Evolutionary conservation across 495 filamentous ascomycete genomes (phyloP), one percentile per base, ranked within the genome.

Genomic region (Penicillium cataractarum): DNA sequence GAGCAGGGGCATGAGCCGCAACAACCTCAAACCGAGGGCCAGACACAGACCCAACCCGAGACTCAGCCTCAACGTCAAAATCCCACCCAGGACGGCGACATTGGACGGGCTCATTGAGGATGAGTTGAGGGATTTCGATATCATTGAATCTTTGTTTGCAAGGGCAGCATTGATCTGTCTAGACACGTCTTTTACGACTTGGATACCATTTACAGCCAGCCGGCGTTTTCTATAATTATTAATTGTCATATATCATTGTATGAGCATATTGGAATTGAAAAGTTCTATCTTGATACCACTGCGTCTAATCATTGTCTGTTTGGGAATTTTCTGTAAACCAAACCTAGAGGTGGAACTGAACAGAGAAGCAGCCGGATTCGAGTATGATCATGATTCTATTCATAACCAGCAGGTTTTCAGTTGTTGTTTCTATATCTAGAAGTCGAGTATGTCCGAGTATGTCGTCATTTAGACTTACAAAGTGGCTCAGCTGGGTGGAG

Each of bases 141-240:
- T 19, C 8, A 27, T 33, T 31, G 17, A 27, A 13, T 19, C 12
- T 2, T 44, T 27, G 29, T 10, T 33, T 17, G 6, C 33, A 39
- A 7, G 55, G 37, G 15, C 51, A 54, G 51, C 51, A 21, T 57
- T n/a, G 24, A 57, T 17, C 37, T 57, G 55, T 44, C 39, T 39
- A 33, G 21, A 42, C 40, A 57, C 55, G 55, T 31, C 42, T 56
- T 55, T 55, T 40, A 56, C 39, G 54, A 56, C 54, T 31, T 55
- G 33, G 15, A 42, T 42, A 56, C 35, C 54, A 27, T 10, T 40
- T 42, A 29, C 13, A 27, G 46, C 46, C 46, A 56, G 33, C 35
- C 13, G 31, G 54, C 26, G 17, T 17, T 56, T 39, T 26, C 13
- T 42, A 56, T 42, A 56, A 56, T 56, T n/a, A 46, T 42, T 1